Evolutionary conservation across 257 asterid genomes (phyloP).

Genomic region (Solanum boliviense): DNA sequence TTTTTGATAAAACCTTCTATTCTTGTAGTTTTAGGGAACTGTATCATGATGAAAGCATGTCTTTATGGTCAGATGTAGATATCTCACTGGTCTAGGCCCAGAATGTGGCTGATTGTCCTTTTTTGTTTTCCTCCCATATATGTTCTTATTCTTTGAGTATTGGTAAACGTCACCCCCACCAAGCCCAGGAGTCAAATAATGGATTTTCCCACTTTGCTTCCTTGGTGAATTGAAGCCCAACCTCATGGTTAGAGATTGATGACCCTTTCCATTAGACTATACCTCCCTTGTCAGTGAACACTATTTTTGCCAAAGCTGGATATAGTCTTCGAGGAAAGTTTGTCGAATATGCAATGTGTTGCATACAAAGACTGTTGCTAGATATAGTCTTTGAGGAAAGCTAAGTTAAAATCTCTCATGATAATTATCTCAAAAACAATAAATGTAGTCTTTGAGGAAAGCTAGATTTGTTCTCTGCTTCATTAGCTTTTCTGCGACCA

Average conservation of each 20-base stretch:
- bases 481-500: not conserved
- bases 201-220: not conserved
- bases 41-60: not conserved
- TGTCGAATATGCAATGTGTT: not conserved
- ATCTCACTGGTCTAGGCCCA: constrained; percentile 37
- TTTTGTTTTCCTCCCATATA: not conserved
- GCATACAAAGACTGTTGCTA: not conserved
- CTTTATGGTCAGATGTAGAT: constrained; percentile 29
- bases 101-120: constrained; percentile 10
- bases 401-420: not conserved
- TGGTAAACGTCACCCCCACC: not conserved
- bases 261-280: not conserved
- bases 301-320: not conserved
- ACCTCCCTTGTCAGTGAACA: not conserved
- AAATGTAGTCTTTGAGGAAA: not conserved
- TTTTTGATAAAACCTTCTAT: too few relatives aligned
- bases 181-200: not conserved
- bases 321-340: not conserved
- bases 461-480: not conserved
- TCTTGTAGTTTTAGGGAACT: not conserved
- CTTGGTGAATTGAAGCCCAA: not conserved
- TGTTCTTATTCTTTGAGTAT: not conserved
- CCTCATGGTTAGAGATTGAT: not conserved
- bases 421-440: not conserved
- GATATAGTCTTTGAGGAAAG: not conserved